These are phyloP conservation scores for Solanum paucissectum DNA, from an alignment of 257 asterid species.

Conservation along the genomic window DNA sequence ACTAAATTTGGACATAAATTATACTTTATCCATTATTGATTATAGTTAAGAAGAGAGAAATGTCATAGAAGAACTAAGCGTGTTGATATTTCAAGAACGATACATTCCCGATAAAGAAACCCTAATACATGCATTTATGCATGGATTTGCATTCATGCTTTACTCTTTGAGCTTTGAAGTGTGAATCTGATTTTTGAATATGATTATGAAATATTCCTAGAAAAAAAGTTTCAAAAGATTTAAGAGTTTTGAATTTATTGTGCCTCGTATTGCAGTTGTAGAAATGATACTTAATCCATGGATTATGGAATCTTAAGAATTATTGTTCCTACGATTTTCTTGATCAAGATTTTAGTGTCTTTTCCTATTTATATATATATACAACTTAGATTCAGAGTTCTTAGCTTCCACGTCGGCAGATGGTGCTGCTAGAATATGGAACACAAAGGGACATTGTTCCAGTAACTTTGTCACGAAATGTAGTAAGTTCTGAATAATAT, in stretches of 20 bases:
- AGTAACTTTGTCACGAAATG: slow-evolving; percentile 48
- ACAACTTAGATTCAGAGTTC: slow-evolving; percentile 83
- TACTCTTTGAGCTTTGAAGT: neutral
- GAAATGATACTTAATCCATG: neutral
- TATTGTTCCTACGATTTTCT: neutral
- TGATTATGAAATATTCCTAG: neutral
- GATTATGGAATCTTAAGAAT: neutral
- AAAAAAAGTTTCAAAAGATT: neutral
- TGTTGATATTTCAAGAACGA: no score
- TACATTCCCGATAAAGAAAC: neutral
- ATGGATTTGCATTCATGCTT: neutral
- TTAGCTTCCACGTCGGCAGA: slow-evolving; percentile 84
- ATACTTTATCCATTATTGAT: neutral
- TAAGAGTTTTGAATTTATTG: neutral
- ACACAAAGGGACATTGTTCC: slow-evolving; percentile 71
- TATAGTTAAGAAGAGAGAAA: no score
- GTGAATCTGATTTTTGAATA: neutral
- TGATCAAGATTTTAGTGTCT: neutral
- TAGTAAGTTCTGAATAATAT: slow-evolving; percentile 40
- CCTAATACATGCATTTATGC: neutral
- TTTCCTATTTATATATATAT: neutral
- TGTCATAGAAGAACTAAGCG: no score
- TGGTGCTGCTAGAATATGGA: slow-evolving; percentile 95
- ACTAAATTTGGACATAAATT: neutral
- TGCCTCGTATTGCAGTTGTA: neutral